Evolutionary conservation across 768 basidiomycete genomes (phyloP).

Genomic region (Lentinula sp.): DNA sequence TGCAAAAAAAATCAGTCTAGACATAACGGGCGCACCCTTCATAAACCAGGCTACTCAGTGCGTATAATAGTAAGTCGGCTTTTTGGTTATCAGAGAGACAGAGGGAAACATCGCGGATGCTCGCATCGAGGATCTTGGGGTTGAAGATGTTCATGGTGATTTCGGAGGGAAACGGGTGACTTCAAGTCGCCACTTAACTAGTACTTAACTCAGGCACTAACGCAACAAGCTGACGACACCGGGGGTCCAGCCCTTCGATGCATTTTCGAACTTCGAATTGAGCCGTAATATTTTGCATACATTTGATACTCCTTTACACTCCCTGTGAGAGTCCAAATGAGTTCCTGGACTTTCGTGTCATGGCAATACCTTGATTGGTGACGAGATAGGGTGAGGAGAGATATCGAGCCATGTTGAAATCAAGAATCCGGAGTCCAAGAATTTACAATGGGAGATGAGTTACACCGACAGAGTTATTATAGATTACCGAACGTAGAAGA

Average conservation of each 20-base stretch:
- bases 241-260: slow-evolving; percentile 2
- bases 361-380: slow-evolving; percentile 2
- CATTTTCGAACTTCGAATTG: neutral
- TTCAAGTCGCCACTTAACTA: neutral
- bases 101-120: slow-evolving; percentile 60
- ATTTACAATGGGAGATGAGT: too few species aligned
- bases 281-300: neutral
- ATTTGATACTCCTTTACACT: neutral
- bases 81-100: slow-evolving; percentile 61
- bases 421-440: too few species aligned
- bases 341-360: neutral
- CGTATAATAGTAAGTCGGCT: slow-evolving; percentile 66
- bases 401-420: neutral
- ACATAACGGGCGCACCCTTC: slow-evolving; percentile 45
- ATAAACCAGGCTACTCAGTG: slow-evolving; percentile 74
- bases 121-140: slow-evolving; percentile 71
- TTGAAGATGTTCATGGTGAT: slow-evolving; percentile 58
- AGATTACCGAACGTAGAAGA: too few species aligned
- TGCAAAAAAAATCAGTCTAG: neutral
- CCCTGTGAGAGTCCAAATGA: neutral
- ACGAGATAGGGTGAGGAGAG: neutral
- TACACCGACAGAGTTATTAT: too few species aligned
- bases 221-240: neutral
- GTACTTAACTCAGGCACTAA: neutral
- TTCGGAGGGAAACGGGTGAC: neutral